Evolutionary conservation across 2,329 filamentous ascomycete species (phyloP).

Genomic region (Diaporthe ampelina): DNA sequence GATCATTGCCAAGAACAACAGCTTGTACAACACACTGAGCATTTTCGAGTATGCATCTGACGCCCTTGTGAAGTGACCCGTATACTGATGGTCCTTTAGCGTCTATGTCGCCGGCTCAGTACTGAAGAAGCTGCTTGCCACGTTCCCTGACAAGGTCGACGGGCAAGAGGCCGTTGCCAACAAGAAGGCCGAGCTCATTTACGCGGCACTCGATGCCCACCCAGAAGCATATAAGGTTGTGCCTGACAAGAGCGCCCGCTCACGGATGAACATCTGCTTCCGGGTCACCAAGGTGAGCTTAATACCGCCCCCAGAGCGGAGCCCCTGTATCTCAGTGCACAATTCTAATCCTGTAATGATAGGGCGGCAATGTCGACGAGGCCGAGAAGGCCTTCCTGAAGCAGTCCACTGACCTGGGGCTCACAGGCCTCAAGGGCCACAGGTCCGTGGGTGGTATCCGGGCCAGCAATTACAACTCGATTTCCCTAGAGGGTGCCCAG

Average conservation of each 20-base stretch:
- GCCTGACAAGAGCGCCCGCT: slow-evolving; percentile 80
- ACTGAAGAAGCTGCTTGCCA: slow-evolving; percentile 79
- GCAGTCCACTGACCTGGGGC: slow-evolving; percentile 74
- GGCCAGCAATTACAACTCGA: slow-evolving; percentile 90
- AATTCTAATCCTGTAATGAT: slow-evolving; percentile 5
- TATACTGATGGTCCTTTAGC: slow-evolving; percentile 56
- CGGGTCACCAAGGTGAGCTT: slow-evolving; percentile 68
- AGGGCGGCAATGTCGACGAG: slow-evolving; percentile 71
- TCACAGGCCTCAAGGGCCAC: slow-evolving; percentile 91
- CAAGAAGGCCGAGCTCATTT: slow-evolving; percentile 83
- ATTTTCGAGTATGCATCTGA: slow-evolving; percentile 79
- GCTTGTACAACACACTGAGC: slow-evolving; percentile 93
- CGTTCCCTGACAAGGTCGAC: slow-evolving; percentile 76
- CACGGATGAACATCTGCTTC: slow-evolving; percentile 97
- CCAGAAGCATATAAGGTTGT: slow-evolving; percentile 82
- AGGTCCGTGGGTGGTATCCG: slow-evolving; percentile 88
- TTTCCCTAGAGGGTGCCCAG: slow-evolving; percentile 76
- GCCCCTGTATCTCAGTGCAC: not conserved
- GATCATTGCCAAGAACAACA: slow-evolving; percentile 91
- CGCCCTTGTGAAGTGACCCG: too few relatives aligned
- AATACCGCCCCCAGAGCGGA: not conserved
- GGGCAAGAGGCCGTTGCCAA: slow-evolving; percentile 82
- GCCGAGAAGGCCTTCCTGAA: slow-evolving; percentile 86
- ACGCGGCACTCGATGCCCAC: slow-evolving; percentile 80
- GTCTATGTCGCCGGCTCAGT: slow-evolving; percentile 94